Evolutionary conservation across 2,329 filamentous ascomycete species (phyloP).

Genomic region (Colletotrichum graminicola): DNA sequence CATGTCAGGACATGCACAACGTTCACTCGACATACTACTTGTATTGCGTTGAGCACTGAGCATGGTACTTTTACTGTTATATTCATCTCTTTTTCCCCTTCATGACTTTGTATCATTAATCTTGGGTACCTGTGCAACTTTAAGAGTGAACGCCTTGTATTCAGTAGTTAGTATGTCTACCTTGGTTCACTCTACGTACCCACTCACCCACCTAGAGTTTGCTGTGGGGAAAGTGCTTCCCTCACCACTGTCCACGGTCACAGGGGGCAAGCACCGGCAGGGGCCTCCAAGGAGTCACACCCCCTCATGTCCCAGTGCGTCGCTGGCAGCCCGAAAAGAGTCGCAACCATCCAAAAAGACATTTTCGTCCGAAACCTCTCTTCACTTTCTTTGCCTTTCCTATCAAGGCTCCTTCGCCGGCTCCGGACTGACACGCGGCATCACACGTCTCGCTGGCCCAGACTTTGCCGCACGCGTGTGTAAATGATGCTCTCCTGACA

Average conservation of each 20-base stretch:
- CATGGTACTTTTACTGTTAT: too few species aligned
- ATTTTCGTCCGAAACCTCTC: slow-evolving; percentile 25
- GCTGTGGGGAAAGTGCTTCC: not conserved
- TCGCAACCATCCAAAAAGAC: slow-evolving; percentile 35
- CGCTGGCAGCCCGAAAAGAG: slow-evolving; percentile 9
- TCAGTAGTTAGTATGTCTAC: too few species aligned
- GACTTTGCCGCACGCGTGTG: slow-evolving; percentile 18
- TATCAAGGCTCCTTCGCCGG: slow-evolving; percentile 6
- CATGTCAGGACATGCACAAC: not conserved
- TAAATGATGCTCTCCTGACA: slow-evolving; percentile 8
- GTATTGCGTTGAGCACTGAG: too few species aligned
- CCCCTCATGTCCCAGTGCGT: not conserved
- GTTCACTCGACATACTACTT: too few species aligned
- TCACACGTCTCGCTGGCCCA: not conserved
- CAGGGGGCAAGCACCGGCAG: not conserved
- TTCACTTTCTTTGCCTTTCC: not conserved
- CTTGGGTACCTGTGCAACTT: too few species aligned
- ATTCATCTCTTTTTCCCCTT: too few species aligned
- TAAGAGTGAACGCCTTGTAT: too few species aligned
- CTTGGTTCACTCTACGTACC: too few species aligned
- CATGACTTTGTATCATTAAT: too few species aligned
- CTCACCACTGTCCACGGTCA: not conserved
- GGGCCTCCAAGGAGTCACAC: too few species aligned
- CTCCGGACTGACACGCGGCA: slow-evolving; percentile 30
- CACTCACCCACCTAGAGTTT: not conserved